Base-by-base conservation (phyloP, 148 eudicot species). In the Rhododendron henanense region DNA sequence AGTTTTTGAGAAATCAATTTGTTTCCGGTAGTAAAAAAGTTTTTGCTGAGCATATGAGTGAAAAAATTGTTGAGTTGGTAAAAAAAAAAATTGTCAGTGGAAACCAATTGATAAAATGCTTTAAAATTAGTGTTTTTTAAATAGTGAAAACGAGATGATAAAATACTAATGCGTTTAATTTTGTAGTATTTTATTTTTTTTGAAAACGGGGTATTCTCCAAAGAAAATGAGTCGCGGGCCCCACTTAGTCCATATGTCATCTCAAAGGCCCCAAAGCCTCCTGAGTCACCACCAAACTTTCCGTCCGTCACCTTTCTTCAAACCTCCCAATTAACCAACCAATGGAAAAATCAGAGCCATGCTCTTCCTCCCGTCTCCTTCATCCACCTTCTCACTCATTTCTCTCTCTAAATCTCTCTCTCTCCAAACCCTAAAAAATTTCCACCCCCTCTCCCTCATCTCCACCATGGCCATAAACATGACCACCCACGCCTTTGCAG, bases 401-500 rank as follows among this genome's bases (percentile, higher is more conserved):
- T 47, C 83, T 53, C 71, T 88, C 89, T 75, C 90, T 75, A 93
- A 88, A 86, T 44, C 84, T 33, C 86, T 85, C 80, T 71, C 89
- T 67, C 81, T 81, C 63, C 87, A 28, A 35, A 78, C 86, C 75
- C 81, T 86, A 76, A 5, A 55, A 44, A 83, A 21, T 8, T 81
- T 59, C n/a, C 25, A 59, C n/a, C 65, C 85, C 88, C 55, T 28
- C 85, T 31, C 1, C 73, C 79, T 59, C 79, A 41, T 84, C 77
- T 83, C 91, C 83, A 87, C 90, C 91, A 93, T 92, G 95, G 87
- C 94, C 85, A 84, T 85, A 79, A 89, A 84, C 77, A 84, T 93
- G 84, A 89, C 86, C 25, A 84, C 91, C 53, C 96, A 95, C 79
- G 98, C 93, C 82, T 96, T 96, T 88, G 95, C 98, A 23, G 96